Base-by-base conservation (phyloP, 2,329 filamentous ascomycete genomes). In the Neonectria sp. region DNA sequence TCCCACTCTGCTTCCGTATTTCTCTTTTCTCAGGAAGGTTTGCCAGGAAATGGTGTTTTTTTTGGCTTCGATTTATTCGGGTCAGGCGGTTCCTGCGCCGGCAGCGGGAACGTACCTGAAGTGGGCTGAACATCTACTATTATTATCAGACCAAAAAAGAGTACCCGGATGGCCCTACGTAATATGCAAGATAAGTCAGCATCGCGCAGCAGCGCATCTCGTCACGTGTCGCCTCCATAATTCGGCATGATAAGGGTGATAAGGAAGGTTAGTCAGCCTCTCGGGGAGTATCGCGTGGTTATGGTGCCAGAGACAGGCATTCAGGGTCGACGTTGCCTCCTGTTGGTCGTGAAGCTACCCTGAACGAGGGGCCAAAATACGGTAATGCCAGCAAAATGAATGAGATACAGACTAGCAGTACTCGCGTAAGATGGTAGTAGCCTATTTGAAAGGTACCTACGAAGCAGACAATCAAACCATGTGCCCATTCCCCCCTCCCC, bases 301-400 rank as follows among this genome's bases (percentile, higher is more conserved):
- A 29, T 49, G 56, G 56, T 37, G 56, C 45, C 43, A 59, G 56
- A 29, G 29, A 43, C 55, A 57, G 55, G 55, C 27, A 53, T 45
- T n/a, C n/a, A 25, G 35, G 35, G 48, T 45, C 40, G 40, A 46
- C 9, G 12, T 24, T 48, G n/a, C 37, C 35, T 33, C 17, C n/a
- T n/a, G 37, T 40, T 40, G 15, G 15, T 40, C 33, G 33, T 35
- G 33, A 13, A 35, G 2, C 2, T 35, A 35, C 33, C 33, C 33
- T 35, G 33, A 35, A 35, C 33, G 4, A 3, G 37, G 6, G 15
- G 37, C 6, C 2, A n/a, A 40, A 40, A 37, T 17, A 15, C 17
- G 11, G 33, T 12, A 37, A 7, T 37, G 29, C 29, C 29, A 31
- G 29, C 21, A 13, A 4, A 35, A 35, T 13, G 33, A 29, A 29